Evolutionary conservation across 2,329 filamentous ascomycete species (phyloP).

Genomic region (Arthroderma uncinatum): DNA sequence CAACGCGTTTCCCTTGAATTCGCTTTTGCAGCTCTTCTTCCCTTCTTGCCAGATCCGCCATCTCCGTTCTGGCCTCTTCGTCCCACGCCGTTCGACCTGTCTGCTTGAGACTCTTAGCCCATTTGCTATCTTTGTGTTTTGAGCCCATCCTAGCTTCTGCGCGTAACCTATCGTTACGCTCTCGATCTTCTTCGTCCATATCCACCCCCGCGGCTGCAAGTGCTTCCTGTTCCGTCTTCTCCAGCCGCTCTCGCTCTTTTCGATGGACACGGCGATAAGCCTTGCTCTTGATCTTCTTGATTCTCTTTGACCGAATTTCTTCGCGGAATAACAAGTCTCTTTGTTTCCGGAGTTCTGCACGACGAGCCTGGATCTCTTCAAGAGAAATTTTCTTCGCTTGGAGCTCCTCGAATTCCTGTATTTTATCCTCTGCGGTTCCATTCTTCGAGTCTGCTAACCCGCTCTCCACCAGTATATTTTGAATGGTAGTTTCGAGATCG

Average conservation of each 20-base stretch:
- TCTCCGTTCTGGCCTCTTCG: slow-evolving; percentile 65
- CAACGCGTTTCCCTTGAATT: slow-evolving; percentile 59
- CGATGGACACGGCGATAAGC: slow-evolving; percentile 85
- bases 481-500: slow-evolving; percentile 74
- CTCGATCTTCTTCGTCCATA: slow-evolving; percentile 52
- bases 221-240: slow-evolving; percentile 47
- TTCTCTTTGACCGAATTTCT: slow-evolving; percentile 74
- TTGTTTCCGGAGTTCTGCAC: slow-evolving; percentile 63
- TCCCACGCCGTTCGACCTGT: slow-evolving; percentile 77
- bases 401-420: slow-evolving; percentile 57
- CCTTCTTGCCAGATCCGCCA: slow-evolving; percentile 68
- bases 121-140: slow-evolving; percentile 78
- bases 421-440: slow-evolving; percentile 51
- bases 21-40: slow-evolving; percentile 72
- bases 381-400: slow-evolving; percentile 61
- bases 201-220: slow-evolving; percentile 49
- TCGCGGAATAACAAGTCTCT: slow-evolving; percentile 81
- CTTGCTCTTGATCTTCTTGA: slow-evolving; percentile 99
- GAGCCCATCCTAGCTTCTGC: slow-evolving; percentile 78
- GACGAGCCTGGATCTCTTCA: slow-evolving; percentile 60
- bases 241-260: slow-evolving; percentile 55
- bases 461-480: slow-evolving; percentile 81
- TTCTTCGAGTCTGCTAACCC: slow-evolving; percentile 53
- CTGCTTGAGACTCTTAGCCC: slow-evolving; percentile 75
- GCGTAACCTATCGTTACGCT: slow-evolving; percentile 58